Evolutionary conservation across 75 land plant species (phyloP).

Genomic region (Azolla pinnata): DNA sequence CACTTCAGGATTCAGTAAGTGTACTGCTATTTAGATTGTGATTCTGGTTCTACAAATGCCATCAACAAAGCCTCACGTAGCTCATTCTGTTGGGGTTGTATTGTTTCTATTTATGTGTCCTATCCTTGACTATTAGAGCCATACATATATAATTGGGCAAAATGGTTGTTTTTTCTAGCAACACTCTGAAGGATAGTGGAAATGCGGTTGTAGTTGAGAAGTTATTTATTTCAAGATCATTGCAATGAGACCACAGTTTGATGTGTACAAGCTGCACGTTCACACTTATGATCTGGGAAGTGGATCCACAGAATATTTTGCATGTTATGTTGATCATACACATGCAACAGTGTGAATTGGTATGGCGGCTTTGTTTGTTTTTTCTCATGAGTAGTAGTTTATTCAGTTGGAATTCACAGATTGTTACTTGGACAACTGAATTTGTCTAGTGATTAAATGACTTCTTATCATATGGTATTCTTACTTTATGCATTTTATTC

Average conservation of each 20-base stretch:
- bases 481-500: background rate
- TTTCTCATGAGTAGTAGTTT: background rate
- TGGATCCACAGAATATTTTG: too few relatives aligned
- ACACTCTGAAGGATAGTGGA: too few relatives aligned
- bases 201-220: too few relatives aligned
- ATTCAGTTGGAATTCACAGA: background rate
- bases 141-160: conserved; percentile 2
- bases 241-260: too few relatives aligned
- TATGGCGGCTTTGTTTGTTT: background rate
- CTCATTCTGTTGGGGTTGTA: background rate
- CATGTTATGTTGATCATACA: too few relatives aligned
- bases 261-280: too few relatives aligned
- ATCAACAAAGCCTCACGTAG: too few relatives aligned
- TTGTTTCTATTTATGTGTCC: background rate
- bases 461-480: background rate
- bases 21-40: background rate
- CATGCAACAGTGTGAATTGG: too few relatives aligned
- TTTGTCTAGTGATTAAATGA: background rate
- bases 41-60: background rate
- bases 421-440: background rate
- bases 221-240: too few relatives aligned
- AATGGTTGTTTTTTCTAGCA: background rate
- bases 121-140: too few relatives aligned
- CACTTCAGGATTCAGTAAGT: conserved; percentile 5
- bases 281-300: too few relatives aligned